Percentiles rank a stretch among this genome's conserved stretches.
Conservation (phyloP, 2,329 filamentous ascomycete species). For the Aspergillus japonicus region DNA sequence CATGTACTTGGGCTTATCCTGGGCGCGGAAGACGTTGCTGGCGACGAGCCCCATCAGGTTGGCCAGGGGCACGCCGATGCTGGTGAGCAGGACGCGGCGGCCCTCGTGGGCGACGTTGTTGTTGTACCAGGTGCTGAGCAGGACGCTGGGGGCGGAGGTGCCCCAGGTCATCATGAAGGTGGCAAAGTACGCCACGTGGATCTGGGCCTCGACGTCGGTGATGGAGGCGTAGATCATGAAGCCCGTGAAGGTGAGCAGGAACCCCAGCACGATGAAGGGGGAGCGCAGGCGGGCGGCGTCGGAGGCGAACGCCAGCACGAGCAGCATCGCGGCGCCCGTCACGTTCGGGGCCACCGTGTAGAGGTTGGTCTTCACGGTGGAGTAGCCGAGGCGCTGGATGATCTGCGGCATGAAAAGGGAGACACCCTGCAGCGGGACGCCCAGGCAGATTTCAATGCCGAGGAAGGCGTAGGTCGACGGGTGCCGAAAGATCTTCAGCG, state of each 20-base stretch:
- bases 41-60: constrained; percentile 74
- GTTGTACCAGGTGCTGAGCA: constrained; percentile 70
- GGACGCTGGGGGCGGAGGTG: constrained; percentile 69
- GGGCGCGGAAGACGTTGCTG: constrained; percentile 64
- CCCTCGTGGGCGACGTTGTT: constrained; percentile 80
- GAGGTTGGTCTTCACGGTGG: constrained; percentile 68
- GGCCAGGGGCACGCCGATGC: constrained; percentile 69
- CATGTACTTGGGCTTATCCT: constrained; percentile 66
- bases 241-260: constrained; percentile 70
- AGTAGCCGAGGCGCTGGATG: constrained; percentile 52
- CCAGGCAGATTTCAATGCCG: constrained; percentile 58
- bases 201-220: constrained; percentile 57
- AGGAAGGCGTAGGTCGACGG: constrained; percentile 56
- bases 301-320: constrained; percentile 69
- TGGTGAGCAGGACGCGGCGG: constrained; percentile 67
- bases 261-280: constrained; percentile 72
- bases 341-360: constrained; percentile 81
- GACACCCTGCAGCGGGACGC: constrained; percentile 59
- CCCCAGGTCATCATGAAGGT: constrained; percentile 84
- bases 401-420: constrained; percentile 60
- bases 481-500: constrained; percentile 54
- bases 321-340: constrained; percentile 68
- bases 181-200: constrained; percentile 71
- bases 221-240: constrained; percentile 78
- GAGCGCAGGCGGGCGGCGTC: constrained; percentile 67